Evolutionary conservation across 2,329 filamentous ascomycete species (phyloP), one percentile per base, ranked within the genome.

Genomic region (Sclerotinia glacialis): DNA sequence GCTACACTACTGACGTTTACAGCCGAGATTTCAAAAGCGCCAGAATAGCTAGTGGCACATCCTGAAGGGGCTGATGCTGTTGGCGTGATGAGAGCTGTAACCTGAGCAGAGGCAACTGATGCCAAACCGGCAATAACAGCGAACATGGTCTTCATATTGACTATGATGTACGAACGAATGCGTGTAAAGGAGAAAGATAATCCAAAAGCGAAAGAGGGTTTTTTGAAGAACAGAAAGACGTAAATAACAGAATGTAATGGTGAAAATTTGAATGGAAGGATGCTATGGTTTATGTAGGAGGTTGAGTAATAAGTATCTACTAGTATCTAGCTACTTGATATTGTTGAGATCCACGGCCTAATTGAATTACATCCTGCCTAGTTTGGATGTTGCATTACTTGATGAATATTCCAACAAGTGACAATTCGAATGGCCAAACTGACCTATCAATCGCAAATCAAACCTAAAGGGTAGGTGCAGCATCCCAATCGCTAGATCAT

Each of bases 21-120:
- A 62, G 86, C 81, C 58, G 84, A 83, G 69, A 90, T 83, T 74
- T 86, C 80, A 71, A 91, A 90, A 44, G 78, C 78, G 58, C 85
- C 85, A 18, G 79, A 73, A 72, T 81, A 83, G 64, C 76, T 81
- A 14, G 78, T 69, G 56, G 77, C 74, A 79, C 88, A 91, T 67
- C 83, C 84, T 1, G 77, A 72, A 1, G 87, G 86, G 1, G 83
- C 76, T 3, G 79, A 69, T 21, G 75, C 78, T 0, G 78, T 74
- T 14, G 88, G 86, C 7, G 82, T 76, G 64, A 87, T 79, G 69
- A 78, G 71, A 21, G 77, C 77, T 50, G 80, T 81, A 55, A 82
- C 80, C 71, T 72, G 71, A 54, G 74, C 72, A 67, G 68, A 54
- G 34, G 80, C 81, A 26, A 77, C 76, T 67, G 78, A 77, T 65